Percentiles rank a stretch among this genome's conserved stretches.
These are phyloP conservation scores for Moniliella sp. DNA, from an alignment of 1,284 basidiomycete genomes.

Conservation along the genomic window DNA sequence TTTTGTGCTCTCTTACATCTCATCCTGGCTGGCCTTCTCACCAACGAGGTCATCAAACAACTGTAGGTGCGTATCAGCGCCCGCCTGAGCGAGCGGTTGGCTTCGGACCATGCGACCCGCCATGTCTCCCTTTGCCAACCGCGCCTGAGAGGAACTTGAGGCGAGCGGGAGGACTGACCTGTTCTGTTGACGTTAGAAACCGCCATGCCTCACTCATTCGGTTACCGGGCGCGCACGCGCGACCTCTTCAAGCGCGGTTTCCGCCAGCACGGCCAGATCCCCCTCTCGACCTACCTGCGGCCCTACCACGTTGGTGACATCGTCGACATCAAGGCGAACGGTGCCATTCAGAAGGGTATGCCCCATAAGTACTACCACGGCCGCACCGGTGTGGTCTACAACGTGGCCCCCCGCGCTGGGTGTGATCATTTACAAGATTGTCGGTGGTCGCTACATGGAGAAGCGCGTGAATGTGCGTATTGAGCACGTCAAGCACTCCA, in stretches of 20 bases:
- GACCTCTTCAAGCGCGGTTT: constrained; percentile 55
- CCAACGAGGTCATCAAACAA: no score
- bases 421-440: constrained; percentile 93
- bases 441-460: constrained; percentile 95
- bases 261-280: constrained; percentile 69
- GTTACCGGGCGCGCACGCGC: constrained; percentile 98
- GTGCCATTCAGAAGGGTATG: constrained; percentile 98
- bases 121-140: no score
- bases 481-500: constrained; percentile 94
- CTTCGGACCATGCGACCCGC: no score
- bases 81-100: no score
- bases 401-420: constrained; percentile 86
- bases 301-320: constrained; percentile 90
- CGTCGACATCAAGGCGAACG: constrained; percentile 98
- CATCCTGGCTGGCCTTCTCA: no score
- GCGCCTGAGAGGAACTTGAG: no score
- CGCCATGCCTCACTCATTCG: constrained; percentile 99
- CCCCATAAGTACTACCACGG: constrained; percentile 64
- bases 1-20: no score
- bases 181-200: no score
- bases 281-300: constrained; percentile 76
- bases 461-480: constrained; percentile 97
- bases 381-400: constrained; percentile 92
- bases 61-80: no score
- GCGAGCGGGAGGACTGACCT: no score